Base-by-base conservation (phyloP, 495 filamentous ascomycete species). In the Penicillium antarcticum region DNA sequence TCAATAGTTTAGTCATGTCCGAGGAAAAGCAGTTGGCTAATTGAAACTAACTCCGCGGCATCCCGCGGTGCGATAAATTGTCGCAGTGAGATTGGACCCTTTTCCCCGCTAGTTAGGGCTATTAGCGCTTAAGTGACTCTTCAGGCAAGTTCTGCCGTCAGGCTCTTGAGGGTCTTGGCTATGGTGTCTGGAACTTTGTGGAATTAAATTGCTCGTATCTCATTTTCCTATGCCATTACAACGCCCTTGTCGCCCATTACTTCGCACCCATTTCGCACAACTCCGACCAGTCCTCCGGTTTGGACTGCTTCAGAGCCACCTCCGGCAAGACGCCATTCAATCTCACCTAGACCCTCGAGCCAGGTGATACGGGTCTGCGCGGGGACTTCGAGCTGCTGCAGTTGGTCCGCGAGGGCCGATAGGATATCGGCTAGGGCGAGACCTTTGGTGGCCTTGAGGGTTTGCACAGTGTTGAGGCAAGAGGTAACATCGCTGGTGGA, bases 361-460 rank as follows among this genome's bases (percentile, higher is more conserved):
- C 94, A 98, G 10, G 84, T 81, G 36, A 97, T 86, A 71, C 94
- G 86, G 19, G 87, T 92, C 68, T 95, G 85, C 4, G 85, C 78
- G 32, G 91, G 91, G 6, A 96, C 95, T 60, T 95, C 90, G 38
- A 95, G 65, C 66, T 84, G 85, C 29, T 81, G 77, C 49, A 98
- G 64, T 69, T 96, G 87, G 50, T 96, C 92, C 1, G 83, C 80
- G 26, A 97, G 60, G 2, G 89, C 84, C 1, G 89, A 89, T 42
- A 98, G 80, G 48, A 98, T 96, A 62, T 98, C 94, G 2, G 94
- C 95, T 39, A 98, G 66, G 9, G 94, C 94, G 36, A 98, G 74
- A n/a, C 94, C 94, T 58, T 92, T 91, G 31, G 79, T 81, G 4
- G 83, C 67, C 69, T 97, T 97, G 23, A 98, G 76, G 6, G 85